These are phyloP conservation scores for Ceratocystis smalleyi DNA, from an alignment of 2,329 filamentous ascomycete species.

Conservation along the genomic window DNA sequence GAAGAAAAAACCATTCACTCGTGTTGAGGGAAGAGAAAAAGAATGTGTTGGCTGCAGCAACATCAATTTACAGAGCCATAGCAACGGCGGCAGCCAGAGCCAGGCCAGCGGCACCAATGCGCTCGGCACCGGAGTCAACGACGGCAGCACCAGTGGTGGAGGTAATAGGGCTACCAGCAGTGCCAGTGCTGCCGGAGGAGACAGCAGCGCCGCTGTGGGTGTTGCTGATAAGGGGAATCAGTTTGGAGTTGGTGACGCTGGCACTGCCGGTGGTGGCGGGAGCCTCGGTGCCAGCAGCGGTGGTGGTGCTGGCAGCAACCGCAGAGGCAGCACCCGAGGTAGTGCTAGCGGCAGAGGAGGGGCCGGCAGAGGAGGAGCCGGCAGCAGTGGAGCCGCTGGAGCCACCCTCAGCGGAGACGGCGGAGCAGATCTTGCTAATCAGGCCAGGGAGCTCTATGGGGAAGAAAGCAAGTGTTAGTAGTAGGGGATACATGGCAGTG, in stretches of 20 bases:
- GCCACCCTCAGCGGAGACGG: conserved; percentile 16
- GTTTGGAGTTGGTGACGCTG: not conserved
- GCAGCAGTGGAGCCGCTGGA: conserved; percentile 16
- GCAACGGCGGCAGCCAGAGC: conserved; percentile 23
- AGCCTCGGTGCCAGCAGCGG: not conserved
- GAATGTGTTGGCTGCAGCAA: not conserved
- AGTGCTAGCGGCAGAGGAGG: conserved; percentile 16
- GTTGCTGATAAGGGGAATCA: not conserved
- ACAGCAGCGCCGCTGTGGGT: not conserved
- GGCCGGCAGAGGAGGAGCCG: conserved; percentile 12
- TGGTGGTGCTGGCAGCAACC: not conserved
- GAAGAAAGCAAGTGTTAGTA: conserved; percentile 12
- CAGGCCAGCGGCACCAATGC: conserved; percentile 21
- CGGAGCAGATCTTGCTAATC: conserved; percentile 21
- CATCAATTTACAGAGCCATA: conserved; percentile 22
- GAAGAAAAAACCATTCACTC: not conserved
- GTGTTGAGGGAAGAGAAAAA: not conserved
- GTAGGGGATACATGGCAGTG: not conserved
- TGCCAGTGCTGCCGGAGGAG: not conserved
- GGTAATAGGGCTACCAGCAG: conserved; percentile 4
- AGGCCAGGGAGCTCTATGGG: conserved; percentile 19
- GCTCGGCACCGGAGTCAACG: conserved; percentile 18
- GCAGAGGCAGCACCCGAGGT: conserved; percentile 1
- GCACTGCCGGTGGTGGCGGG: not conserved
- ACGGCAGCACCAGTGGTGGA: conserved; percentile 21